phyloP scores from a whole-genome alignment of 2,329 filamentous ascomycete species.

The Lizonia empirigonia region DNA sequence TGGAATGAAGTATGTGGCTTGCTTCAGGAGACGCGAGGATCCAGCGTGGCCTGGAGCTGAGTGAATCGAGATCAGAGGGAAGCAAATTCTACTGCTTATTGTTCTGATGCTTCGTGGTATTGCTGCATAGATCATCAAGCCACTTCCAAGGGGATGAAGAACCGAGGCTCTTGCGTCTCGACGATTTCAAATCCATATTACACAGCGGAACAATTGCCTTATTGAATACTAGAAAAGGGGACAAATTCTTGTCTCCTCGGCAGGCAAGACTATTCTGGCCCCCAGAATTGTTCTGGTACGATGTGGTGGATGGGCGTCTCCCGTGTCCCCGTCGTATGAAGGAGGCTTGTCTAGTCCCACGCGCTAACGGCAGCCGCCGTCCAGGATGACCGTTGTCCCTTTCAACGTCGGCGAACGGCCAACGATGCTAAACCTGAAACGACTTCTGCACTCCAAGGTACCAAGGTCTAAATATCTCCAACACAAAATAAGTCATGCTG shows the following conservation, averaged over 20 bases:
- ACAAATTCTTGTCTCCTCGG: too few species aligned
- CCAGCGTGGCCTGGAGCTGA: constrained; percentile 78
- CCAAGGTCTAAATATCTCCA: too few species aligned
- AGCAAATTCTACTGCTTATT: not conserved
- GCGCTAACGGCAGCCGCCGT: not conserved
- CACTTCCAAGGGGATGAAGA: too few species aligned
- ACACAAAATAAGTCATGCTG: too few species aligned
- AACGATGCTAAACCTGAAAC: too few species aligned
- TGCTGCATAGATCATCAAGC: not conserved
- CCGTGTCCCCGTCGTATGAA: not conserved
- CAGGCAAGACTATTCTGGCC: too few species aligned
- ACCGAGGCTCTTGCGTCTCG: too few species aligned
- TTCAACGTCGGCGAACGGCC: not conserved
- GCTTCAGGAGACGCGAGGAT: constrained; percentile 81
- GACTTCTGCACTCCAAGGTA: too few species aligned
- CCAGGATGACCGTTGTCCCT: not conserved
- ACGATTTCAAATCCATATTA: too few species aligned
- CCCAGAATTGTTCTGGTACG: not conserved
- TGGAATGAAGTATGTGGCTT: constrained; percentile 87
- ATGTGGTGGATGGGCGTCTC: not conserved
- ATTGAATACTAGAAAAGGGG: too few species aligned
- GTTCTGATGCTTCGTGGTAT: not conserved
- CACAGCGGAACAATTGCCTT: too few species aligned
- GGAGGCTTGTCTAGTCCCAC: not conserved
- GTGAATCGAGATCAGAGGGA: not conserved